Evolutionary conservation across 257 asterid genomes (phyloP).

Genomic region (Jacaranda mimosifolia): DNA sequence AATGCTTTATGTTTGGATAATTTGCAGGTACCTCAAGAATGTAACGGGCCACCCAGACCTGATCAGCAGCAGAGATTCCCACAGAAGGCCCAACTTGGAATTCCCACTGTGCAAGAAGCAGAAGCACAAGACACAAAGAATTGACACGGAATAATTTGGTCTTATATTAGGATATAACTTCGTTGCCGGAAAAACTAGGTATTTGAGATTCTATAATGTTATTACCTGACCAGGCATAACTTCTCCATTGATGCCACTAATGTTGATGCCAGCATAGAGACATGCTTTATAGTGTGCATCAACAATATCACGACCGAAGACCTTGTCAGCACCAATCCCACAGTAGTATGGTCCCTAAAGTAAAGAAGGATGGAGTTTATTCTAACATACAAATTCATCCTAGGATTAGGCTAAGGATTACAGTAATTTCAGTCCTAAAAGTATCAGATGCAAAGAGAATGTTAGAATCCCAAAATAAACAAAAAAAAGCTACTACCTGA

Average conservation of each 20-base stretch:
- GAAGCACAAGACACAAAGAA: background rate
- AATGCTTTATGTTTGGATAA: background rate
- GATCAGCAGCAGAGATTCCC: conserved; percentile 84
- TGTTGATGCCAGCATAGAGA: conserved; percentile 78
- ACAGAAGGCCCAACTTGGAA: conserved; percentile 86
- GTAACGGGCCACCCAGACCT: conserved; percentile 86
- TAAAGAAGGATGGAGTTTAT: background rate
- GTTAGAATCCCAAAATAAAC: no score
- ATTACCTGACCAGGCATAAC: conserved; percentile 90
- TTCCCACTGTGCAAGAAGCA: conserved; percentile 65
- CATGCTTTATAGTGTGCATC: conserved; percentile 86
- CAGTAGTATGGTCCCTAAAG: conserved; percentile 87
- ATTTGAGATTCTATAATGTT: background rate
- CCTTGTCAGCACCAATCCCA: conserved; percentile 78
- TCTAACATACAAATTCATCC: background rate
- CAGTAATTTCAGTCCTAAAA: background rate
- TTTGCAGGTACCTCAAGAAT: conserved; percentile 66
- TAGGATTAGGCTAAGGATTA: background rate
- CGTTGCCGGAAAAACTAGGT: background rate
- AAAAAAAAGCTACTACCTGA: conserved; percentile 52
- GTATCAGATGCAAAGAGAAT: no score
- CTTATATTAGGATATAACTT: background rate
- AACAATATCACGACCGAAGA: conserved; percentile 81
- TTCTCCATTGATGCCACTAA: conserved; percentile 80
- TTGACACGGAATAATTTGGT: background rate